Evolutionary conservation across 106 monocot species (phyloP), one percentile per base, ranked within the genome.

Genomic region (Alisma plantagoaquatica): DNA sequence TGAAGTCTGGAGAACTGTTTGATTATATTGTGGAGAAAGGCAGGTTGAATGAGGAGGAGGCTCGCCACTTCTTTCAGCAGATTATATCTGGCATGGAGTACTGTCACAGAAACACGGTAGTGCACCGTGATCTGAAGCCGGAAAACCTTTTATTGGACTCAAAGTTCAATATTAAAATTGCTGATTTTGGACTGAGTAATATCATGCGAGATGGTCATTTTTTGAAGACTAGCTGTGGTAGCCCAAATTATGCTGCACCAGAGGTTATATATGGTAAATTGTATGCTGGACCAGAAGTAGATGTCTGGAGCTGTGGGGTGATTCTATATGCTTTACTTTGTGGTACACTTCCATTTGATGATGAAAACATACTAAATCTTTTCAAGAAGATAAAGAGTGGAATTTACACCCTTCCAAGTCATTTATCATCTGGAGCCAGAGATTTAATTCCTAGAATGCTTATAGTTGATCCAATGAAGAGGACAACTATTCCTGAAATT

Each of bases 371-470:
- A 23, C 66, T 57, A 15, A 67, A 67, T 56, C 31, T 67, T 29
- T 67, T 49, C 23, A 67, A 67, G 29, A 67, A 67, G 35, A 67
- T 67, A 24, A 67, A 67, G 66, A 38, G 66, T 48, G 66, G 66
- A 46, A 67, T 67, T 23, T 67, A 67, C 23, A 67, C 66, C 18
- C 57, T 67, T 47, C 66, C 66, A 14, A 67, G 66, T 18, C 66
- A 67, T 56, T 41, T 67, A 22, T 57, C 66, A 14, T 43, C 46
- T 22, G 66, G 66, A 33, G 66, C 66, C 26, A 57, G 66, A 38
- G 66, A 67, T 49, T 56, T 67, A 45, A 67, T 67, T 67, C 66
- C 66, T 2, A 67, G 57, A 41, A 67, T 67, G 66, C 66, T 67
- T 27, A 38, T 67, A 10, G 66, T 67, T 56, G 66, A 67, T 49